Conservation (phyloP, 306 rosid species). For the Fragaria ananassa region DNA sequence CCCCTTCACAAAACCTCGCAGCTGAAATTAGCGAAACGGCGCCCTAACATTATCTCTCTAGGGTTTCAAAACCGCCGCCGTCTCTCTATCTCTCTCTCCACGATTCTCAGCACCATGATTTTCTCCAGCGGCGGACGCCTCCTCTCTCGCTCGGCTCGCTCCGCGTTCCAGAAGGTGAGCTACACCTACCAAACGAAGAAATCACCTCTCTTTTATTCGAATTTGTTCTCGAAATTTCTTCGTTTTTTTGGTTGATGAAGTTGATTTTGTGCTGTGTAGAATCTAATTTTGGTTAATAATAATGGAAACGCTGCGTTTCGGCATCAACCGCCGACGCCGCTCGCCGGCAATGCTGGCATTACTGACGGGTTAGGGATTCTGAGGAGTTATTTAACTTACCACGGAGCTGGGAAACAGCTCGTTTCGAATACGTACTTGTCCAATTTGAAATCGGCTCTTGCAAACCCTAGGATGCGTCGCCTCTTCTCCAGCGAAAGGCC, state of each 20-base stretch:
- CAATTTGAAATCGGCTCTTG: slow-evolving; percentile 20
- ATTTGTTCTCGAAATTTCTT: background rate
- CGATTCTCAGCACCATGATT: slow-evolving; percentile 21
- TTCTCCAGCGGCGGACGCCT: slow-evolving; percentile 31
- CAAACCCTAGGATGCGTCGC: slow-evolving; percentile 27
- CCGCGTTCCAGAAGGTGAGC: slow-evolving; percentile 20
- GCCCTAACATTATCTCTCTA: background rate
- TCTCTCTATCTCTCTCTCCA: background rate
- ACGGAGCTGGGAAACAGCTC: slow-evolving; percentile 31
- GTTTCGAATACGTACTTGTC: slow-evolving; percentile 13
- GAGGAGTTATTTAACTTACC: slow-evolving; percentile 14
- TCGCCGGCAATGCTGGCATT: slow-evolving; percentile 10
- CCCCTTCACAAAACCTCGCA: background rate
- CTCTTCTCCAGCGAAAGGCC: slow-evolving; percentile 27
- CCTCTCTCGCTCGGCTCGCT: slow-evolving; percentile 28
- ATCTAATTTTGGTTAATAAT: slow-evolving; percentile 11
- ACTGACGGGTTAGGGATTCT: slow-evolving; percentile 22
- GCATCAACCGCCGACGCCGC: slow-evolving; percentile 8
- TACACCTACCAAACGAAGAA: background rate
- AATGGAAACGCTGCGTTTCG: slow-evolving; percentile 16
- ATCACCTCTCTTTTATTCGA: background rate
- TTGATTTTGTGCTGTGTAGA: slow-evolving; percentile 15
- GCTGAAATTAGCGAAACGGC: background rate
- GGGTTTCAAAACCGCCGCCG: background rate
- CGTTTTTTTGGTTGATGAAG: background rate